Evolutionary conservation across 768 basidiomycete genomes (phyloP), one percentile per base, ranked within the genome.

Genomic region (Mycena latifolia): DNA sequence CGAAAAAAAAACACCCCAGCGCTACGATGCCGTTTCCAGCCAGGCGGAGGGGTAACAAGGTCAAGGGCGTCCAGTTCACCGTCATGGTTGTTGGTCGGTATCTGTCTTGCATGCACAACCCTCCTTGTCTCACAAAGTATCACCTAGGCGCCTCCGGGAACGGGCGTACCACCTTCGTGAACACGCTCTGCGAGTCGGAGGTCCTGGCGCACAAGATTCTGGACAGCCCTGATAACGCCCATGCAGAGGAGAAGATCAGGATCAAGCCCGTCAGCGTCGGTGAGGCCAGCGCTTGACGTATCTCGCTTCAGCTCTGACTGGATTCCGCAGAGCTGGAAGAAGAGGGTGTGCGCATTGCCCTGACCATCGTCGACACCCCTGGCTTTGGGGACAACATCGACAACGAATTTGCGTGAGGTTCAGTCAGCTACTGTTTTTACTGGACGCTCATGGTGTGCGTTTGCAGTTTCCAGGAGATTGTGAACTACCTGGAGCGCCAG

Each of bases 331-430:
- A 97, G 78, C 87, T 97, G 58, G 94, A 96, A 72, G 94, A 97
- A 77, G 94, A 97, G 72, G 94, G 94, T 22, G 88, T 95, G 46
- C 89, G 95, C 65, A 94, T 97, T 75, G 92, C 93, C 10, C 81
- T 97, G 70, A 96, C 94, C 11, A 88, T 97, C 63, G 93, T 97
- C 43, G 95, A 97, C 77, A 97, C 94, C 9, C 94, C 94, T 61
- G 94, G 95, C 24, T 97, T 97, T 71, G 94, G 94, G 22, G 92
- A 94, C 79, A 92, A 90, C 75, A 92, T 96, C 71, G 92, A 96
- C 82, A 96, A 95, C 77, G 92, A 94, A 76, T 87, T 89, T 75
- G 86, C 91, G 94, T 95, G 72, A 71, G 92, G 39, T 31, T 22
- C 65, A 25, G 31, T 64, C 24, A 2, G 10, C n/a, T n/a, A 2